Conservation (phyloP, 768 basidiomycete genomes). For the Boletus fagicola region DNA sequence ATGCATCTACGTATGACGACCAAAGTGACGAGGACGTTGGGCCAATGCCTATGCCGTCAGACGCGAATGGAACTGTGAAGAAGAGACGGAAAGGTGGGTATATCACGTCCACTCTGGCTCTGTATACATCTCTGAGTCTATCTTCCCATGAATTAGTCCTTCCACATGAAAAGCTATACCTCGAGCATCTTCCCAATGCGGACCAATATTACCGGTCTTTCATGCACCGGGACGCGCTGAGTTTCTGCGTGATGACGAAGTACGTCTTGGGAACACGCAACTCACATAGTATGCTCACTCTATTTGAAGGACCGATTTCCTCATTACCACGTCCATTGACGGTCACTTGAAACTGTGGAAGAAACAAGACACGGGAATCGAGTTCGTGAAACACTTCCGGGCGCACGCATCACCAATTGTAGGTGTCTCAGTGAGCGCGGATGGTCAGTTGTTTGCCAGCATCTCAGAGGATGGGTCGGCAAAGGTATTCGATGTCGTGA, state of each 20-base stretch:
- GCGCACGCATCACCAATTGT: slow-evolving; percentile 82
- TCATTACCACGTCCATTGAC: slow-evolving; percentile 93
- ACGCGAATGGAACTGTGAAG: slow-evolving; percentile 41
- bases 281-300: slow-evolving; percentile 5
- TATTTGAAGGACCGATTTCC: slow-evolving; percentile 74
- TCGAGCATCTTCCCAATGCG: slow-evolving; percentile 87
- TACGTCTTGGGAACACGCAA: slow-evolving; percentile 34
- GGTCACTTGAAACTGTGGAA: slow-evolving; percentile 99
- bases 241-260: slow-evolving; percentile 88
- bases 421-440: slow-evolving; percentile 81
- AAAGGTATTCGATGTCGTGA: slow-evolving; percentile 96
- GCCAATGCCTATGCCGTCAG: slow-evolving; percentile 75
- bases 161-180: slow-evolving; percentile 88
- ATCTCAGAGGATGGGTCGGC: slow-evolving; percentile 89
- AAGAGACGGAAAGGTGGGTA: slow-evolving; percentile 82
- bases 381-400: slow-evolving; percentile 98
- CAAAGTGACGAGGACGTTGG: slow-evolving; percentile 79
- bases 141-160: slow-evolving; percentile 56
- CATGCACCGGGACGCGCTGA: slow-evolving; percentile 94
- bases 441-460: slow-evolving; percentile 90
- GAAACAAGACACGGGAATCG: slow-evolving; percentile 93
- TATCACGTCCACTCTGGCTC: slow-evolving; percentile 9
- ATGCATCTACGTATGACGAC: slow-evolving; percentile 31
- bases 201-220: slow-evolving; percentile 97
- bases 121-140: background rate